Conservation (phyloP, 257 asterid species). For the Solanum dulcamara region DNA sequence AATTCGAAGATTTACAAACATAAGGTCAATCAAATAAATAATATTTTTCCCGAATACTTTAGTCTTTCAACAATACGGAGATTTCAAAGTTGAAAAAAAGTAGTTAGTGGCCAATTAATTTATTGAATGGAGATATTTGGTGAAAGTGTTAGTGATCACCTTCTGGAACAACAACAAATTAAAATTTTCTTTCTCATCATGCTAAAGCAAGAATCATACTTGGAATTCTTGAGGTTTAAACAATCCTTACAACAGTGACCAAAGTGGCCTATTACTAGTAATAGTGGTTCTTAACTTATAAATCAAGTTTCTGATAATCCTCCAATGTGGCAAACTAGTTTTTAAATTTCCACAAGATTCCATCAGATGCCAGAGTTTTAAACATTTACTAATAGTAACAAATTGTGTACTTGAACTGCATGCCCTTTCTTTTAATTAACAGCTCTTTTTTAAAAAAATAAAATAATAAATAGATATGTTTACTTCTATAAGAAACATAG, state of each 20-base stretch:
- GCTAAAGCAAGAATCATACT: not conserved
- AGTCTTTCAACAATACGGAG: not conserved
- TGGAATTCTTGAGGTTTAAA: not conserved
- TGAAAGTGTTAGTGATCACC: not conserved
- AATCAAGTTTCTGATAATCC: not conserved
- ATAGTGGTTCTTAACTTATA: conserved; percentile 1
- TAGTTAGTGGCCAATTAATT: not conserved
- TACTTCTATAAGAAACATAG: not conserved
- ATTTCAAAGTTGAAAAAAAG: not conserved
- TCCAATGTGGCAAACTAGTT: not conserved
- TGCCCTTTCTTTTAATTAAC: no score
- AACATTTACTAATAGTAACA: not conserved
- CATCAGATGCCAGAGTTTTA: not conserved
- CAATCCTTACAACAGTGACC: not conserved
- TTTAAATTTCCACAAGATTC: not conserved
- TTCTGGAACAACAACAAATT: not conserved
- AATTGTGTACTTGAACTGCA: not conserved
- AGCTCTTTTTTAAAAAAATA: not conserved
- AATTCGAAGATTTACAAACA: not conserved
- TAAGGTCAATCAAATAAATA: not conserved
- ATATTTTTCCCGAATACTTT: not conserved
- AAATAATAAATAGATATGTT: not conserved
- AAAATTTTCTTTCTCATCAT: not conserved
- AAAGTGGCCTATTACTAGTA: not conserved
- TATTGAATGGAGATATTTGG: not conserved